A percentile compares a stretch with the other conserved stretches of the same genome.
Evolutionary conservation across 352 stramenopile genomes (phyloP).

Genomic region (Pythium scleroteichum): DNA sequence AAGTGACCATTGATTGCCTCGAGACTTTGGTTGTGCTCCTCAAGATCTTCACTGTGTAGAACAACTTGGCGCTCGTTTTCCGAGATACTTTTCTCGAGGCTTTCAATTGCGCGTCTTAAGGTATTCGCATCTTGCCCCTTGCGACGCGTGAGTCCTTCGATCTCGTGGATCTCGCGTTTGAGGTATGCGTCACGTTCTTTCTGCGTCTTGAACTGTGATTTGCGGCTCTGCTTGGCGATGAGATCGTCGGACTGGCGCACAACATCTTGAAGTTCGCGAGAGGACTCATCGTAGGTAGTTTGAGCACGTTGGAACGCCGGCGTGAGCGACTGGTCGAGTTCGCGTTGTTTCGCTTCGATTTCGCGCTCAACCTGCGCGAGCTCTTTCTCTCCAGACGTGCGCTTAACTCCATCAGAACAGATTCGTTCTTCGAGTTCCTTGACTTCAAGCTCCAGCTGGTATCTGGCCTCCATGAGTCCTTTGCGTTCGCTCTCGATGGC

Average conservation of each 20-base stretch:
- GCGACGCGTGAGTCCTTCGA: conserved; percentile 56
- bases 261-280: conserved; percentile 58
- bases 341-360: conserved; percentile 48
- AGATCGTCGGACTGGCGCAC: conserved; percentile 83
- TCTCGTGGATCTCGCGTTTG: conserved; percentile 59
- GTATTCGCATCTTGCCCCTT: conserved; percentile 57
- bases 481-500: conserved; percentile 70
- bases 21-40: conserved; percentile 50
- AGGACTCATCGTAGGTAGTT: conserved; percentile 84
- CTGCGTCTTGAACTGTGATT: conserved; percentile 93
- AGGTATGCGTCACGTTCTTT: conserved; percentile 91
- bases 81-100: conserved; percentile 39
- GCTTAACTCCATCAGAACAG: conserved; percentile 44
- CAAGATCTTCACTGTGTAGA: conserved; percentile 49
- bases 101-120: conserved; percentile 46
- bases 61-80: conserved; percentile 49
- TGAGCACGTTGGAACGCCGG: conserved; percentile 55
- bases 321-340: conserved; percentile 54
- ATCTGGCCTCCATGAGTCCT: conserved; percentile 73
- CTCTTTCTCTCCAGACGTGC: conserved; percentile 52
- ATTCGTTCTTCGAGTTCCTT: conserved; percentile 71
- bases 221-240: conserved; percentile 96
- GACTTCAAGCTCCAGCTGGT: conserved; percentile 82
- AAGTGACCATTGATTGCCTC: conserved; percentile 55
- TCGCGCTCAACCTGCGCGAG: conserved; percentile 50